Percentiles rank a stretch among this genome's conserved stretches.
phyloP scores from a whole-genome alignment of 106 monocot genomes.

The Apostasia shenzhenica region DNA sequence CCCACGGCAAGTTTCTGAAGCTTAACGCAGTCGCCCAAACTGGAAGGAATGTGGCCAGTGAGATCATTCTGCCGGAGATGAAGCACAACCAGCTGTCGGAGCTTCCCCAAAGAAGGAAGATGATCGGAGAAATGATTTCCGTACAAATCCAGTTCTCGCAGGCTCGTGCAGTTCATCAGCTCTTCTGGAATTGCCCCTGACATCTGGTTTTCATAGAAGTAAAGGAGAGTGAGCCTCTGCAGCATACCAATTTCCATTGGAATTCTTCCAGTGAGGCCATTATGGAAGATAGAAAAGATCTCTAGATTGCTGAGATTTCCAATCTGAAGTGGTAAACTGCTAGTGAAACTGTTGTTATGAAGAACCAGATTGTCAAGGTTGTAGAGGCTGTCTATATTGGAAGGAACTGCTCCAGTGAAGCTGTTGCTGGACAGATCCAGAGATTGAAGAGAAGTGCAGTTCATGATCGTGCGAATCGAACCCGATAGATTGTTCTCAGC shows the following conservation, averaged over 20 bases:
- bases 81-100: slow-evolving; percentile 59
- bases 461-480: slow-evolving; percentile 27
- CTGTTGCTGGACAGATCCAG: slow-evolving; percentile 76
- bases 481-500: slow-evolving; percentile 51
- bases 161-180: slow-evolving; percentile 54
- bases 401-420: slow-evolving; percentile 52
- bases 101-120: slow-evolving; percentile 66
- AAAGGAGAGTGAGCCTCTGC: slow-evolving; percentile 39
- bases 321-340: slow-evolving; percentile 49
- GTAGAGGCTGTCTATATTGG: slow-evolving; percentile 28
- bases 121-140: slow-evolving; percentile 73
- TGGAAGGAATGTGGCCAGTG: slow-evolving; percentile 62
- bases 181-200: slow-evolving; percentile 63
- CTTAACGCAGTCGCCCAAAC: slow-evolving; percentile 61
- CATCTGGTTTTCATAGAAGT: slow-evolving; percentile 84
- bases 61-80: slow-evolving; percentile 87
- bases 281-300: slow-evolving; percentile 71
- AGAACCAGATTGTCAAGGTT: slow-evolving; percentile 53
- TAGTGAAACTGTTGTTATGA: slow-evolving; percentile 72
- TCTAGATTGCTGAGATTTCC: slow-evolving; percentile 68
- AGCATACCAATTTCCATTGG: slow-evolving; percentile 69
- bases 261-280: slow-evolving; percentile 45
- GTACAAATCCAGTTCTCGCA: slow-evolving; percentile 81
- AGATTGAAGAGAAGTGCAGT: slow-evolving; percentile 52
- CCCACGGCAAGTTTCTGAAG: slow-evolving; percentile 66